Base-by-base conservation (phyloP, 257 asterid species). In the Penstemon eatonii region DNA sequence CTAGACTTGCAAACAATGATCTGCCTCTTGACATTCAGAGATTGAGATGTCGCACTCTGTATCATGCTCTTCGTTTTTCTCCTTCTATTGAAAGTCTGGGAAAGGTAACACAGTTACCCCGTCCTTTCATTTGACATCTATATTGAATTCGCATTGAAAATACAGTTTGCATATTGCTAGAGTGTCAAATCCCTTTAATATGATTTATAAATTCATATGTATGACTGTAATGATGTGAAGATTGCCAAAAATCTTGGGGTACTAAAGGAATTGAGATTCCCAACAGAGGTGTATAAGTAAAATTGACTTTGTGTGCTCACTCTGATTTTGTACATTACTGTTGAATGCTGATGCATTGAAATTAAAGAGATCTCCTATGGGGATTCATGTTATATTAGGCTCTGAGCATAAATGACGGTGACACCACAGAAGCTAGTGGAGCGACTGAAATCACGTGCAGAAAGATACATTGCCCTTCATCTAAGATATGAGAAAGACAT, bases 361-460 rank as follows among this genome's bases (percentile, higher is more conserved):
- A 77, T 83, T 83, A 83, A 76, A 79, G 85, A 79, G 81, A 76
- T 85, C 84, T 79, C 81, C 93, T 71, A 69, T 80, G 80, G 83
- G 82, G 81, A 75, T 76, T 84, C 84, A 74, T 84, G 83, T 75
- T 86, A 86, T 79, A 86, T 78, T 83, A 76, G 83, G 89, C 74
- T 86, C 96, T 92, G 87, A 85, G 87, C 74, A 76, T 85, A 87
- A 84, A 82, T 88, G 87, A 79, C 83, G 74, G 86, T 93, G 94
- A 85, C 85, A 88, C 88, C 81, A 84, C 97, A 93, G 97, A 90
- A 85, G 86, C 97, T 93, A 58, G 95, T 93, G 94, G 91, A 88
- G 86, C 80, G 89, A 77, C 76, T 93, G 82, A 78, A 78, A 65
- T 82, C 87, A 56, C 91, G 84, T 67, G 95, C 88, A 13, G 75